Percentiles rank a stretch among this genome's conserved stretches.
Conservation (phyloP, 108 stramenopile genomes). For the Pseudonitzschia delicatissima region DNA sequence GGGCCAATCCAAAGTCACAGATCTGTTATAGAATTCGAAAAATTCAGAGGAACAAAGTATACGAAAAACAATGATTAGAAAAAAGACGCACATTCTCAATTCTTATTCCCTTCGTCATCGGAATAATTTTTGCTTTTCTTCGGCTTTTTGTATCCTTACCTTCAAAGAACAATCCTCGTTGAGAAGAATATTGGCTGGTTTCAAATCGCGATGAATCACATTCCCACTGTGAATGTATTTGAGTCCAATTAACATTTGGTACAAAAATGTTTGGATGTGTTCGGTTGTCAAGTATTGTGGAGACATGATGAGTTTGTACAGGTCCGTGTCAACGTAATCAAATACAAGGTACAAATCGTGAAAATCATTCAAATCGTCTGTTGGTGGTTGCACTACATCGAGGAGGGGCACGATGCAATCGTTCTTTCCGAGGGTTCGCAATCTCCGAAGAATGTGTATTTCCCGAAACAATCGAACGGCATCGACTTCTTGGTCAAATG, state of each 20-base stretch:
- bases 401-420: slow-evolving; percentile 89
- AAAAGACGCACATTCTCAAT: too few relatives aligned
- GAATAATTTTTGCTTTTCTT: background rate
- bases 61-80: background rate
- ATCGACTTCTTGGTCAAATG: slow-evolving; percentile 94
- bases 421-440: slow-evolving; percentile 61
- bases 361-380: slow-evolving; percentile 66
- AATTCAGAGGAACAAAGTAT: background rate
- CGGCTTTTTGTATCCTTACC: slow-evolving; percentile 24
- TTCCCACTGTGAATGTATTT: slow-evolving; percentile 91
- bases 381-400: slow-evolving; percentile 86
- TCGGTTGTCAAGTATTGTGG: slow-evolving; percentile 97
- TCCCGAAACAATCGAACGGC: slow-evolving; percentile 89
- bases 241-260: slow-evolving; percentile 94
- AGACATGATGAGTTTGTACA: slow-evolving; percentile 98
- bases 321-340: slow-evolving; percentile 95
- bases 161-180: slow-evolving; percentile 98
- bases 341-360: slow-evolving; percentile 91
- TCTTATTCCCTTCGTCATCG: background rate
- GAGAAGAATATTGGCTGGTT: slow-evolving; percentile 89
- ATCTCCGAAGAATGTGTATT: slow-evolving; percentile 88
- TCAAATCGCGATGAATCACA: slow-evolving; percentile 91
- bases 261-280: slow-evolving; percentile 97
- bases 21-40: slow-evolving; percentile 39
- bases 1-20: slow-evolving; percentile 97